phyloP scores from a whole-genome alignment of 2,329 filamentous ascomycete genomes.

The Diplodia mutila region DNA sequence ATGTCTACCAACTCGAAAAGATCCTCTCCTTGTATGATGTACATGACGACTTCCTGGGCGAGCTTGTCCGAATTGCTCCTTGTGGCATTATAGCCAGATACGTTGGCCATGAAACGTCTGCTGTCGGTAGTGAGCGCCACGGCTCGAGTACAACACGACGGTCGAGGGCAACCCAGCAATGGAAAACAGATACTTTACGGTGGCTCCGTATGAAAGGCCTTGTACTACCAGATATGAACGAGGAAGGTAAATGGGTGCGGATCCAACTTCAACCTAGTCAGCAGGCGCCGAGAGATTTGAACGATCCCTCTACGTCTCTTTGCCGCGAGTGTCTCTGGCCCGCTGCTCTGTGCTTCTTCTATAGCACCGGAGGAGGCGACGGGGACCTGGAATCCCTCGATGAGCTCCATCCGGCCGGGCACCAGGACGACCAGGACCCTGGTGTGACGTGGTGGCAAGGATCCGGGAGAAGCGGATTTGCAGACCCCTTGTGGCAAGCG shows the following conservation, averaged over 20 bases:
- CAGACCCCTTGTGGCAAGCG: constrained; percentile 40
- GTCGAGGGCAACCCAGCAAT: constrained; percentile 28
- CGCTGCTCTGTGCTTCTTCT: constrained; percentile 36
- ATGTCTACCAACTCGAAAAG: constrained; percentile 17
- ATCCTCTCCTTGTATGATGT: constrained; percentile 9
- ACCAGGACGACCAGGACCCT: constrained; percentile 11
- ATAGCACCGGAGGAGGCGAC: not conserved
- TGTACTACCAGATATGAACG: constrained; percentile 33
- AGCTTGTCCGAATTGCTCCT: constrained; percentile 23
- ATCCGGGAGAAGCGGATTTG: constrained; percentile 34
- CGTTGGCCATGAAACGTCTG: constrained; percentile 11
- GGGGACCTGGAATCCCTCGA: not conserved
- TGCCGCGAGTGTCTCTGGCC: constrained; percentile 41
- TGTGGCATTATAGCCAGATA: constrained; percentile 22
- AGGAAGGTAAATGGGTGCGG: constrained; percentile 26
- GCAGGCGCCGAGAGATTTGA: constrained; percentile 4
- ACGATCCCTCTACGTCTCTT: not conserved
- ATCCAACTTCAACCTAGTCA: constrained; percentile 20
- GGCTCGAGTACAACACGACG: not conserved
- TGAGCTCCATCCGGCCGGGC: constrained; percentile 22
- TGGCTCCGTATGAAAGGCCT: constrained; percentile 44
- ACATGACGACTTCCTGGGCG: constrained; percentile 17
- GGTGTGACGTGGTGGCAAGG: constrained; percentile 12
- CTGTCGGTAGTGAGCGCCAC: constrained; percentile 4
- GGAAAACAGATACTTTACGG: constrained; percentile 39